phyloP scores from a whole-genome alignment of 75 land plant genomes.

The Sequoia sempervirens region DNA sequence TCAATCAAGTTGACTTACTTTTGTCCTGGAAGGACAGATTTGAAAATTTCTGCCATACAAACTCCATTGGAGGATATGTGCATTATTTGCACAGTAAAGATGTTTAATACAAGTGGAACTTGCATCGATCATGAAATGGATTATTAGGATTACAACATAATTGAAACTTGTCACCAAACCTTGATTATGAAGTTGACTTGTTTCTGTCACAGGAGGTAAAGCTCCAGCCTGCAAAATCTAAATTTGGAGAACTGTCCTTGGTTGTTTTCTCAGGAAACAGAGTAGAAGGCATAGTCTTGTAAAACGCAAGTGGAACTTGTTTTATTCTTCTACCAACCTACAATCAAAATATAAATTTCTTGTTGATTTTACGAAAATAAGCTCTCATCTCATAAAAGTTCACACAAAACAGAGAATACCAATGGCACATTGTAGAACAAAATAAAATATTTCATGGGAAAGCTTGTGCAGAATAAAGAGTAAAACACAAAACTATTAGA shows the following conservation, averaged over 20 bases:
- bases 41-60: neutral
- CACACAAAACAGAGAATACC: neutral
- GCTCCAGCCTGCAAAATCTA: constrained; percentile 88
- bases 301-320: constrained; percentile 93
- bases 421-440: neutral
- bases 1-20: neutral
- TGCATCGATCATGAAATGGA: neutral
- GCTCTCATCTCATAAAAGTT: neutral
- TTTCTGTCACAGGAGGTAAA: constrained; percentile 20
- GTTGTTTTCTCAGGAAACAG: constrained; percentile 48
- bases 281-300: constrained; percentile 56
- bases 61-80: neutral
- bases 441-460: neutral
- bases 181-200: neutral
- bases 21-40: neutral
- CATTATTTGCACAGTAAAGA: neutral
- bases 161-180: neutral
- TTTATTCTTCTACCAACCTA: constrained; percentile 83
- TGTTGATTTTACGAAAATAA: neutral
- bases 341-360: constrained; percentile 1
- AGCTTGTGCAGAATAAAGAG: neutral
- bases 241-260: neutral
- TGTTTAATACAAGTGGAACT: neutral
- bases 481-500: neutral
- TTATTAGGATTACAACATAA: neutral